Percentiles rank a stretch among this genome's conserved stretches.
Evolutionary conservation across 495 filamentous ascomycete species (phyloP).

Genomic region (Neurospora sp.): DNA sequence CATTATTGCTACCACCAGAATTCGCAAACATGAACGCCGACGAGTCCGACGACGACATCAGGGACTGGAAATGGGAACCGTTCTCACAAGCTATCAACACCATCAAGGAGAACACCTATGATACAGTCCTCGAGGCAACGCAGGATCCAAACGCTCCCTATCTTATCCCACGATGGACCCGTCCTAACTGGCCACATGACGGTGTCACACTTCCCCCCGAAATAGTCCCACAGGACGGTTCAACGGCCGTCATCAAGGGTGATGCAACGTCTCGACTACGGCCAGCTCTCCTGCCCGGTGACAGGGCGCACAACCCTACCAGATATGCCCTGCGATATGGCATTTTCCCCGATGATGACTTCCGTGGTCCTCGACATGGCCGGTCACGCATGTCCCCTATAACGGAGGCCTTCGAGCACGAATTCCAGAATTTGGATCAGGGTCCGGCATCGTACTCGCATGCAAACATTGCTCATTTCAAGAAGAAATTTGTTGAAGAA

Average conservation of each 20-base stretch:
- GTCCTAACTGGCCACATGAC: background rate
- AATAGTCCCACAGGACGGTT: background rate
- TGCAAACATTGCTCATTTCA: constrained; percentile 2
- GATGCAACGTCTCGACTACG: constrained; percentile 12
- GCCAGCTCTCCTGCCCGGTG: constrained; percentile 21
- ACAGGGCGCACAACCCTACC: constrained; percentile 17
- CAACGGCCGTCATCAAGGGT: background rate
- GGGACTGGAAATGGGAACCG: background rate
- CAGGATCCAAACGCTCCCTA: background rate
- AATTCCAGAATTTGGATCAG: background rate
- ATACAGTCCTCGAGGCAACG: background rate
- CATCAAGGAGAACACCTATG: background rate
- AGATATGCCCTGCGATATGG: constrained; percentile 25
- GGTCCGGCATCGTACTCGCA: background rate
- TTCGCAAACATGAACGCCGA: background rate
- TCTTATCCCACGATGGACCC: background rate
- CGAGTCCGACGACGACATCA: background rate
- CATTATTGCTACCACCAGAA: background rate
- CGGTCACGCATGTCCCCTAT: constrained; percentile 27
- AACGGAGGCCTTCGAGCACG: background rate
- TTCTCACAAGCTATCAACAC: fast-evolving
- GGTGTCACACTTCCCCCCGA: background rate
- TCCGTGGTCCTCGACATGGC: constrained; percentile 5
- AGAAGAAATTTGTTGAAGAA: constrained; percentile 6
- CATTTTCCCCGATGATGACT: constrained; percentile 16